Base-by-base conservation (phyloP, 768 basidiomycete species). In the Serendipita sp. region DNA sequence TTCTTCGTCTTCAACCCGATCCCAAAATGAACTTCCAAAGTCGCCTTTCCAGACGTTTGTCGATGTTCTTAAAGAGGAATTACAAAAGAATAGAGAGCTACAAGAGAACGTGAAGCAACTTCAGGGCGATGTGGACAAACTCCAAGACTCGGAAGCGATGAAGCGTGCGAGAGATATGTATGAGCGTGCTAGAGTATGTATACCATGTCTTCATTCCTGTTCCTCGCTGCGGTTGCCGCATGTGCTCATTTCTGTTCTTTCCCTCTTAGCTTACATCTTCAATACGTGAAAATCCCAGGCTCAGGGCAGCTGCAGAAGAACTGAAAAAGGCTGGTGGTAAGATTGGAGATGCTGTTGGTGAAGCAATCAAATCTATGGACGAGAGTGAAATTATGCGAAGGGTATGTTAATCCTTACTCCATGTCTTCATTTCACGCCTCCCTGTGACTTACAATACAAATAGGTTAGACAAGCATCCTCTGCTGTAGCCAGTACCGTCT, bases 11-110 rank as follows among this genome's bases (percentile, higher is more conserved):
- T 75, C 85, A 42, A 75, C 78, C 45, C 77, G 78, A 31, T 20
- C 11, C 17, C 77, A 72, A 43, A 75, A 84, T 66, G 88, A 90
- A 68, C 72, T 80, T 3, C 88, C 88, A 3, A 90, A 89, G 71
- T 96, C 92, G 3, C 96, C 96, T 0, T 97, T 96, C 70, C 86
- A 90, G 72, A 92, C 92, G 1, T 99, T 99, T 67, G 92, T 97
- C 5, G 89, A 98, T 34, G 92, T 94, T 20, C 77, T 99, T 48
- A 83, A 81, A 67, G 93, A 96, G 61, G 96, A 99, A 75, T 75
- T 99, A 48, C 79, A 82, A 71, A 98, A 97, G 79, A 95, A 90
- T 71, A 76, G 92, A 66, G 94, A 95, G 72, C 78, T 96, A 58
- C 91, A 95, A 75, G 94, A 98, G 34, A 95, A 95, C 74, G 87